These are phyloP conservation scores for Triangularia verruculosa DNA, from an alignment of 2,329 filamentous ascomycete genomes.

Conservation along the genomic window DNA sequence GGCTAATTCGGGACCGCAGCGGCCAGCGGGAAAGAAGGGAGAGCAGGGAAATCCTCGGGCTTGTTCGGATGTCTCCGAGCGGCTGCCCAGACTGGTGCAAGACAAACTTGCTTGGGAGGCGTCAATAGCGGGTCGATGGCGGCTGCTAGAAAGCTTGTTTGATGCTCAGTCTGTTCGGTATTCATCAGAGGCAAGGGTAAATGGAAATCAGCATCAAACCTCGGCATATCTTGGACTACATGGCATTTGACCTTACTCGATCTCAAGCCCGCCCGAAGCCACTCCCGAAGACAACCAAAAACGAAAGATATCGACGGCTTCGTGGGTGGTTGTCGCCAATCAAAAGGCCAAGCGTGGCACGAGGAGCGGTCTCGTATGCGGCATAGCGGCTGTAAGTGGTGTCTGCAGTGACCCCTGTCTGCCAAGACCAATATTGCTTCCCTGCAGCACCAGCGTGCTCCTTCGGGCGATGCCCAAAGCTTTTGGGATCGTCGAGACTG, in stretches of 20 bases:
- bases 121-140: not conserved
- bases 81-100: not conserved
- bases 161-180: no score
- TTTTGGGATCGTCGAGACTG: not conserved
- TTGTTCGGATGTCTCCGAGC: not conserved
- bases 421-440: slow-evolving; percentile 3
- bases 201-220: no score
- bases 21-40: not conserved
- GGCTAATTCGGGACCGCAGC: not conserved
- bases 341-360: not conserved
- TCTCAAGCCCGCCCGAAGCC: not conserved
- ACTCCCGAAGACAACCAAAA: not conserved
- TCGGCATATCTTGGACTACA: not conserved
- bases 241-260: not conserved
- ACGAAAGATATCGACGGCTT: not conserved
- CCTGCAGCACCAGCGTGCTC: not conserved
- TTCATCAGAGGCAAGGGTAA: not conserved
- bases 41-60: not conserved
- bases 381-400: not conserved
- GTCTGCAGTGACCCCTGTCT: not conserved
- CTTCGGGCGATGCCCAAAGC: not conserved
- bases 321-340: slow-evolving; percentile 2
- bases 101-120: not conserved
- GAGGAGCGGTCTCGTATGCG: not conserved
- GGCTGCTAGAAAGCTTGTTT: no score